These are phyloP conservation scores for Tolypocladium capitatum DNA, from an alignment of 2,329 filamentous ascomycete genomes.

Conservation along the genomic window DNA sequence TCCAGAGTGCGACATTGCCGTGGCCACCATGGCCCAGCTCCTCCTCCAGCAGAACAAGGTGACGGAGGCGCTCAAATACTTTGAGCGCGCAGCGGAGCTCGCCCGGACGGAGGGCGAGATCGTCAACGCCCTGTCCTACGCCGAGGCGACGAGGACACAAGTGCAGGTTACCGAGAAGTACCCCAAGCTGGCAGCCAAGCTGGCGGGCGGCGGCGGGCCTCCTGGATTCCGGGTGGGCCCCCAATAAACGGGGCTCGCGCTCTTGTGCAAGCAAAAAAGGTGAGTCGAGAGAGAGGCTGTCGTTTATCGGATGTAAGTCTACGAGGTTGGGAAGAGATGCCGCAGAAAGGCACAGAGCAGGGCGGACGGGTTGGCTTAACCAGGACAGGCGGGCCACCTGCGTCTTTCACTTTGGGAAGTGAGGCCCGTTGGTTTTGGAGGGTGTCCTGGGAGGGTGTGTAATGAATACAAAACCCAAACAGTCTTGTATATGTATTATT, in stretches of 20 bases:
- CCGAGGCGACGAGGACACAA: constrained; percentile 91
- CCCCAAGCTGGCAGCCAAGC: constrained; percentile 61
- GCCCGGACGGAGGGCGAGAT: constrained; percentile 91
- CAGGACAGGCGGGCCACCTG: background rate
- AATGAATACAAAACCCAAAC: background rate
- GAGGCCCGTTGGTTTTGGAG: background rate
- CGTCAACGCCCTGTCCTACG: constrained; percentile 90
- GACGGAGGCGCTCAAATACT: constrained; percentile 87
- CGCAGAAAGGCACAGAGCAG: background rate
- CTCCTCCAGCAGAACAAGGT: constrained; percentile 97
- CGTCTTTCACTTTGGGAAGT: background rate
- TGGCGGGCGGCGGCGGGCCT: constrained; percentile 28
- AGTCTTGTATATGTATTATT: constrained; percentile 6
- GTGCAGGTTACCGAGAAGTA: constrained; percentile 84
- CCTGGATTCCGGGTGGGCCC: constrained; percentile 23
- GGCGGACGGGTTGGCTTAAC: background rate
- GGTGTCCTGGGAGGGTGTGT: background rate
- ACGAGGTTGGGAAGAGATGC: background rate
- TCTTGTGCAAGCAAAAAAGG: background rate
- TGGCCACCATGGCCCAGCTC: constrained; percentile 96
- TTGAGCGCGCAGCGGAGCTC: constrained; percentile 89
- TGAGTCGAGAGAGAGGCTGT: background rate
- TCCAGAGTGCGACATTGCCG: constrained; percentile 95
- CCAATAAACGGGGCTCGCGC: constrained; percentile 9
- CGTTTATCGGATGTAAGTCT: background rate